Evolutionary conservation across 2,329 filamentous ascomycete species (phyloP).

Genomic region (Chalara sp.): DNA sequence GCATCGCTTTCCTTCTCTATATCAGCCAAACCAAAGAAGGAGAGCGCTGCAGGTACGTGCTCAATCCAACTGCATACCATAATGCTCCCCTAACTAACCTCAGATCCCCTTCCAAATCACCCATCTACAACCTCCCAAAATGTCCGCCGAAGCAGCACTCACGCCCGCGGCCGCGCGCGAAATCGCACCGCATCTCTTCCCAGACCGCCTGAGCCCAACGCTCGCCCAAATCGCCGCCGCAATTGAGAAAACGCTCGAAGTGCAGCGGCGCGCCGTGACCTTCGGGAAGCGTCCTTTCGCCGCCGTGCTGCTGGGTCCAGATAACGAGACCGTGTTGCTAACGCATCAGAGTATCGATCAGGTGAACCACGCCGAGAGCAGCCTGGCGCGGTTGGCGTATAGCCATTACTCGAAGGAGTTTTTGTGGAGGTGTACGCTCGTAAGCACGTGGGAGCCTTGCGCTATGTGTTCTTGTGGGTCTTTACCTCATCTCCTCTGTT

Average conservation of each 20-base stretch:
- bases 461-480: constrained; percentile 39
- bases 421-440: constrained; percentile 41
- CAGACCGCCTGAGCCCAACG: constrained; percentile 30
- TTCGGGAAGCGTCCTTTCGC: constrained; percentile 43
- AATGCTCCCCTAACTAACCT: too few species aligned
- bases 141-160: constrained; percentile 21
- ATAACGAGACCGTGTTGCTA: constrained; percentile 41
- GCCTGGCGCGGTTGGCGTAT: constrained; percentile 41
- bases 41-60: too few species aligned
- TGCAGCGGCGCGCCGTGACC: constrained; percentile 37
- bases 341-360: constrained; percentile 44
- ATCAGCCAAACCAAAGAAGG: too few species aligned
- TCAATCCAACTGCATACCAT: too few species aligned
- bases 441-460: constrained; percentile 49
- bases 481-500: constrained; percentile 8
- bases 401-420: constrained; percentile 41
- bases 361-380: constrained; percentile 44
- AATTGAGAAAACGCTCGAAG: constrained; percentile 31
- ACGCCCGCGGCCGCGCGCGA: constrained; percentile 16
- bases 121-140: constrained; percentile 3
- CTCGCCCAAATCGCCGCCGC: constrained; percentile 32
- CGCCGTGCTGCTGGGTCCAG: constrained; percentile 40
- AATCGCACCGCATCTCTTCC: constrained; percentile 28
- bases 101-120: too few species aligned
- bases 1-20: too few species aligned